Evolutionary conservation across 2,329 filamentous ascomycete species (phyloP).

Genomic region (Monilinia vaccinii-corymbosi): DNA sequence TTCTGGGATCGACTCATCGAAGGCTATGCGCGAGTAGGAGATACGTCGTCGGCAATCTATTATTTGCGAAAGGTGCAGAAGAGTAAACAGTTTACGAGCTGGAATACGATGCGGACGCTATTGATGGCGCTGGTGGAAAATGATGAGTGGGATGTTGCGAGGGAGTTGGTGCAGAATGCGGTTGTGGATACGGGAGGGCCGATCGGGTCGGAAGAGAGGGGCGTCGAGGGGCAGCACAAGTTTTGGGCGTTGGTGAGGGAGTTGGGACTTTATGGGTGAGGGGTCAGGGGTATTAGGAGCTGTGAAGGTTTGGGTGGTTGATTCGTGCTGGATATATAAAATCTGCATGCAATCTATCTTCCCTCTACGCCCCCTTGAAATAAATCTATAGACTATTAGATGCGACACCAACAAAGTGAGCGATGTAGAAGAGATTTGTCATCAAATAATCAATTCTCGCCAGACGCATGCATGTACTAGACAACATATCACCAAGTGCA

Average conservation of each 20-base stretch:
- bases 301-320: neutral
- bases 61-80: slow-evolving; percentile 34
- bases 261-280: slow-evolving; percentile 17
- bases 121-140: slow-evolving; percentile 25
- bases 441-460: neutral
- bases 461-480: neutral
- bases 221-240: slow-evolving; percentile 22
- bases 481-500: neutral
- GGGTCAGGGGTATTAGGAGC: neutral
- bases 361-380: neutral
- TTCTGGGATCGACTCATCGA: slow-evolving; percentile 65
- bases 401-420: too few relatives aligned
- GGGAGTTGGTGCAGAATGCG: slow-evolving; percentile 25
- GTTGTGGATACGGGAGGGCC: slow-evolving; percentile 21
- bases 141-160: slow-evolving; percentile 27
- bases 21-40: slow-evolving; percentile 50
- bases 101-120: slow-evolving; percentile 22
- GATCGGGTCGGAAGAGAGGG: slow-evolving; percentile 14
- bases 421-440: neutral
- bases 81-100: slow-evolving; percentile 17
- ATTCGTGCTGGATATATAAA: neutral
- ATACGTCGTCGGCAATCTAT: slow-evolving; percentile 40
- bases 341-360: neutral
- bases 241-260: slow-evolving; percentile 27
- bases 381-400: neutral